phyloP scores from a whole-genome alignment of 768 basidiomycete species.

The Xanthoconium purpureum region DNA sequence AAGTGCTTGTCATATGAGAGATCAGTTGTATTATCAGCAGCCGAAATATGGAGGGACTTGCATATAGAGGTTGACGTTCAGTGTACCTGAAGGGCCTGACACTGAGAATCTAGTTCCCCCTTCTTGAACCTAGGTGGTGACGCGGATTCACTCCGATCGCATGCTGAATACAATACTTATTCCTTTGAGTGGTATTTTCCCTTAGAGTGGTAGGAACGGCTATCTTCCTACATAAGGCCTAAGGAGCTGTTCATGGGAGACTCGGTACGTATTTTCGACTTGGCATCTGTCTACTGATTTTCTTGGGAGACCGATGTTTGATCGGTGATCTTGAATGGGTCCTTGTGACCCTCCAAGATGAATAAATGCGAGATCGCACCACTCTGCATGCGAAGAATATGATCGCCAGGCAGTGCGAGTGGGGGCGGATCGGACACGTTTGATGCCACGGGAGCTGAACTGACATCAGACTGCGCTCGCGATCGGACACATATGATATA shows the following conservation, averaged over 20 bases:
- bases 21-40: not conserved
- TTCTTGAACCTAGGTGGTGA: not conserved
- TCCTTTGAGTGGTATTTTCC: no score
- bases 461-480: constrained; percentile 9
- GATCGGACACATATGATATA: constrained; percentile 15
- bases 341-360: not conserved
- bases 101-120: not conserved
- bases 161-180: not conserved
- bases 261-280: not conserved
- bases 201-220: no score
- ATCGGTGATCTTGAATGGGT: not conserved
- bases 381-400: not conserved
- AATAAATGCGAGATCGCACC: not conserved
- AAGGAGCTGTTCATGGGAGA: no score
- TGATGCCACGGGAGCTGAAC: constrained; percentile 6
- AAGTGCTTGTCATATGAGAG: not conserved
- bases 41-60: not conserved
- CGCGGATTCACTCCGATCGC: not conserved
- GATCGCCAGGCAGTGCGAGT: constrained; percentile 13
- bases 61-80: not conserved
- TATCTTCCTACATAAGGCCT: no score
- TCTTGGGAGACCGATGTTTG: not conserved
- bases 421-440: constrained; percentile 18
- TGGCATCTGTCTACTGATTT: not conserved
- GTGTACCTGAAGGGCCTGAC: not conserved